phyloP scores from a whole-genome alignment of 2,329 filamentous ascomycete genomes.

The Penicillium occitanis region DNA sequence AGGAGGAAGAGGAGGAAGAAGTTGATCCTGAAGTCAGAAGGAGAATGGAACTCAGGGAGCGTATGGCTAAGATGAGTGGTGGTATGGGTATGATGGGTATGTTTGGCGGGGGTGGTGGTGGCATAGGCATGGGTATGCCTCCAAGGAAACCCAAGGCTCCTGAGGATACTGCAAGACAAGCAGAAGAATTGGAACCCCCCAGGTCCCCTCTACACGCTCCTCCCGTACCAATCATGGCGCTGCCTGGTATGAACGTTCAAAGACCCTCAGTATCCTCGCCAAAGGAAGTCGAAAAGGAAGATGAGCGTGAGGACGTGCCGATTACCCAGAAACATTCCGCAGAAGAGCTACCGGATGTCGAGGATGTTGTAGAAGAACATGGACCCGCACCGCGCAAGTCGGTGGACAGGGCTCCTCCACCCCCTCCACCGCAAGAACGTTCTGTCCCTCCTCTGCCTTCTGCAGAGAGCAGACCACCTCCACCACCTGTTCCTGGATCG shows the following conservation, averaged over 20 bases:
- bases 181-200: conserved; percentile 35
- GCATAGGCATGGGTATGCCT: conserved; percentile 51
- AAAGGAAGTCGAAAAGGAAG: conserved; percentile 53
- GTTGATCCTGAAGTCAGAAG: conserved; percentile 83
- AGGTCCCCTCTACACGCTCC: conserved; percentile 37
- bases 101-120: conserved; percentile 68
- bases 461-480: conserved; percentile 39
- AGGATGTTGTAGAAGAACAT: conserved; percentile 47
- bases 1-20: conserved; percentile 78
- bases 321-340: conserved; percentile 45
- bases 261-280: conserved; percentile 50
- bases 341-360: conserved; percentile 55
- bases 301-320: conserved; percentile 47
- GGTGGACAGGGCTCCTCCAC: conserved; percentile 47
- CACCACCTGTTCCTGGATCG: conserved; percentile 38
- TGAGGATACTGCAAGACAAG: conserved; percentile 33
- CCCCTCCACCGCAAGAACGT: conserved; percentile 53
- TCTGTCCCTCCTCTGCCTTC: conserved; percentile 46
- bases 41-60: conserved; percentile 82
- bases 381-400: conserved; percentile 36
- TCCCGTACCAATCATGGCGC: conserved; percentile 56
- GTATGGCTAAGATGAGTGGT: conserved; percentile 98
- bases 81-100: conserved; percentile 96
- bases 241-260: conserved; percentile 67
- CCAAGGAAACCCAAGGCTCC: conserved; percentile 53